phyloP scores from a whole-genome alignment of 1,284 basidiomycete genomes.

The Moesziomyces globuligerus region DNA sequence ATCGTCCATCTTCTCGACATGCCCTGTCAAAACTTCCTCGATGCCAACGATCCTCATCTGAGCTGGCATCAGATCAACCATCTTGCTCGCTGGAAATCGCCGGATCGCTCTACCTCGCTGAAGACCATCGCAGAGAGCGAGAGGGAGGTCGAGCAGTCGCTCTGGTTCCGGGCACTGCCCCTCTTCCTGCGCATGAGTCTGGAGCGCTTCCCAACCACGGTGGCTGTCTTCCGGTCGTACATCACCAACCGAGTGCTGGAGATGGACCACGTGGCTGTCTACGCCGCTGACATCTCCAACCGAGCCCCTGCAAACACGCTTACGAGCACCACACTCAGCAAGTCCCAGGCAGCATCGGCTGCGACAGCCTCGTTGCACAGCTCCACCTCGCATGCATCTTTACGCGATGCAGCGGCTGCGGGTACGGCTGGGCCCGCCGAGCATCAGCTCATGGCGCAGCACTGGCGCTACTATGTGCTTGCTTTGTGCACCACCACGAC shows the following conservation, averaged over 20 bases:
- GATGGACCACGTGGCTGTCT: conserved; percentile 68
- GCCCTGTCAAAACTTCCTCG: conserved; percentile 47
- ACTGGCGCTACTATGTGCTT: conserved; percentile 89
- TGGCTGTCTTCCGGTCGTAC: conserved; percentile 67
- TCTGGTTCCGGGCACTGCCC: conserved; percentile 69
- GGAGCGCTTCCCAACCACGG: conserved; percentile 67
- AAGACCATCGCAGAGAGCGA: conserved; percentile 68
- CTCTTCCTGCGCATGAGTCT: conserved; percentile 66
- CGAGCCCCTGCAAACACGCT: conserved; percentile 30
- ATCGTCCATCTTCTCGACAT: conserved; percentile 59
- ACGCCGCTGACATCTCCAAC: conserved; percentile 65
- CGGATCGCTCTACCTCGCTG: conserved; percentile 40
- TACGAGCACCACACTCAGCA: conserved; percentile 28
- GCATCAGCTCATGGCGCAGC: conserved; percentile 76
- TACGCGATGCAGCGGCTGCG: conserved; percentile 51
- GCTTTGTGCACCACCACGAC: conserved; percentile 78
- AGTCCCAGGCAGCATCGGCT: conserved; percentile 33
- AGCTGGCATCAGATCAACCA: conserved; percentile 50
- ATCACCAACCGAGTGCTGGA: conserved; percentile 67
- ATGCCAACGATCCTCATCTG: conserved; percentile 46
- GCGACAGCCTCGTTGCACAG: conserved; percentile 28
- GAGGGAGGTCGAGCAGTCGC: conserved; percentile 66
- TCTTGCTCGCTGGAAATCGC: conserved; percentile 44
- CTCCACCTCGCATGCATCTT: conserved; percentile 31
- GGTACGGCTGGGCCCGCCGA: conserved; percentile 69